These are phyloP conservation scores for Populus hybrid DNA, from an alignment of 441 rosid genomes.

Conservation along the genomic window DNA sequence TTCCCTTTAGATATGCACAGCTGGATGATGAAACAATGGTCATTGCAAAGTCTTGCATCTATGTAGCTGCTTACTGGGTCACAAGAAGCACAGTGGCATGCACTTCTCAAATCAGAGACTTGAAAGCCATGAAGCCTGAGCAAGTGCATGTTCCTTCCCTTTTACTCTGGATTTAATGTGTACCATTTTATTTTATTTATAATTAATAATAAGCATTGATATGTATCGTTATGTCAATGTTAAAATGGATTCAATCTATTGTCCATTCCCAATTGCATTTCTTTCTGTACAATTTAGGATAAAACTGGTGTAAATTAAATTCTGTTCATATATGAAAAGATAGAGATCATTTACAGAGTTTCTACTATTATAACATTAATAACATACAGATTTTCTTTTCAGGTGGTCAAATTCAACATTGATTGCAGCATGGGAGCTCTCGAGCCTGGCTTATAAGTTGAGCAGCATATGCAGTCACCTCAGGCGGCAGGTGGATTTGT, in stretches of 20 bases:
- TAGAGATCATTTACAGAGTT: background rate
- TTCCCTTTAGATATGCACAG: slow-evolving; percentile 39
- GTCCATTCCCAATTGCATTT: background rate
- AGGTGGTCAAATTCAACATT: slow-evolving; percentile 42
- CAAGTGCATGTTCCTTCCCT: slow-evolving; percentile 64
- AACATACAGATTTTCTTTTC: slow-evolving; percentile 16
- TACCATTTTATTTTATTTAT: background rate
- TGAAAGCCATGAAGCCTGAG: slow-evolving; percentile 44
- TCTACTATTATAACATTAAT: background rate
- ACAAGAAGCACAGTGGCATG: slow-evolving; percentile 56
- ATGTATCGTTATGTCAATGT: background rate
- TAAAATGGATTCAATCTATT: background rate
- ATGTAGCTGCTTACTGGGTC: slow-evolving; percentile 64
- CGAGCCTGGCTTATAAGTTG: slow-evolving; percentile 50
- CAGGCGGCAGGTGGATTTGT: slow-evolving; percentile 50
- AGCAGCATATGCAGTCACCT: slow-evolving; percentile 41
- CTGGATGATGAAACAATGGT: slow-evolving; percentile 40
- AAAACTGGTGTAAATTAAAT: background rate
- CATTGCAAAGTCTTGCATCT: slow-evolving; percentile 42
- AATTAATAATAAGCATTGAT: slow-evolving; percentile 4
- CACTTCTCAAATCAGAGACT: slow-evolving; percentile 46
- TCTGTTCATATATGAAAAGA: background rate
- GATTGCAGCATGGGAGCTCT: slow-evolving; percentile 66
- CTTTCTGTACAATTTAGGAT: background rate
- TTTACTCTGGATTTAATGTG: slow-evolving; percentile 16